A percentile compares a stretch with the other conserved stretches of the same genome.
Evolutionary conservation across 2,329 filamentous ascomycete genomes (phyloP).

Genomic region (Exophiala spinifera): DNA sequence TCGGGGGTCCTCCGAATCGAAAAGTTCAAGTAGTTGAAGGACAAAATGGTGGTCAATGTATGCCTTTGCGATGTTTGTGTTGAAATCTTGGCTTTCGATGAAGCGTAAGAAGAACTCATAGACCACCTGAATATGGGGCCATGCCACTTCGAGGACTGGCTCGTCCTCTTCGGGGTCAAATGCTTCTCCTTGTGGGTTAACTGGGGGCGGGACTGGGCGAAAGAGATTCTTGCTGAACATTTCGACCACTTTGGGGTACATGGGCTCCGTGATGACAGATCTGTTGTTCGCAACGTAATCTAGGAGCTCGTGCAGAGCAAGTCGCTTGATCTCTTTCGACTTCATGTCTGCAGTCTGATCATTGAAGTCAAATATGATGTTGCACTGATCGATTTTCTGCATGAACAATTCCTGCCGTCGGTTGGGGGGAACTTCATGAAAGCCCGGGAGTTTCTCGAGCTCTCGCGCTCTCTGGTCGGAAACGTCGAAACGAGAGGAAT

Average conservation of each 20-base stretch:
- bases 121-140: constrained; percentile 98
- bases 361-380: constrained; percentile 99
- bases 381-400: constrained; percentile 99
- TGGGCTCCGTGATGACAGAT: constrained; percentile 96
- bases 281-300: constrained; percentile 99
- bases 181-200: constrained; percentile 96
- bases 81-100: constrained; percentile 99
- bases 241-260: constrained; percentile 97
- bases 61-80: constrained; percentile 98
- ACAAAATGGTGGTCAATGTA: constrained; percentile 99
- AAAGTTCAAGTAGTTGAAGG: constrained; percentile 88
- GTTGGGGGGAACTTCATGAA: constrained; percentile 95
- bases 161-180: constrained; percentile 99
- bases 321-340: constrained; percentile 97
- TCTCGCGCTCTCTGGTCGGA: constrained; percentile 86
- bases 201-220: constrained; percentile 90
- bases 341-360: constrained; percentile 98
- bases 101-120: constrained; percentile 99
- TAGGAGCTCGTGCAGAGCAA: constrained; percentile 90
- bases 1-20: constrained; percentile 95
- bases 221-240: constrained; percentile 99
- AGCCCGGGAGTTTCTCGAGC: constrained; percentile 93
- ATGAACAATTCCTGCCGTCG: constrained; percentile 95
- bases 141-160: constrained; percentile 94
- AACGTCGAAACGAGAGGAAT: constrained; percentile 96